phyloP scores from a whole-genome alignment of 805 yeast genomes.

The Cyberlindnera veronae region DNA sequence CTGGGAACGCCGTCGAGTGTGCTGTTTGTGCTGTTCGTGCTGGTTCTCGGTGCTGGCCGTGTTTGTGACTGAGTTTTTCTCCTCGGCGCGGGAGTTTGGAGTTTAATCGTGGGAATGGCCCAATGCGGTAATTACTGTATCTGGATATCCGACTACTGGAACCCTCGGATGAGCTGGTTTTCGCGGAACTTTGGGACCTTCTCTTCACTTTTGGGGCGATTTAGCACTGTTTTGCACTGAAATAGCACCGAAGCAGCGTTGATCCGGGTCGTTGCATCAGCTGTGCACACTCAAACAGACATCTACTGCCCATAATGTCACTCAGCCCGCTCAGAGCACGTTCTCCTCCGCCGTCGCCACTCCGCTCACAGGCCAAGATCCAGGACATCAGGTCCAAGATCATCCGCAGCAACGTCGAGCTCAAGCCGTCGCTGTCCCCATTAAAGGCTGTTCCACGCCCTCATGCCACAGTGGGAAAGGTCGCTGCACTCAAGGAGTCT shows the following conservation, averaged over 20 bases:
- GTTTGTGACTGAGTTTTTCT: slow-evolving; percentile 2
- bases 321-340: slow-evolving; percentile 1
- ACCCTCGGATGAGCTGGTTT: too few relatives aligned
- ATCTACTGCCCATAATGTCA: background rate
- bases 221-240: too few relatives aligned
- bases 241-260: too few relatives aligned
- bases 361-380: slow-evolving; percentile 10
- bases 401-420: slow-evolving; percentile 12
- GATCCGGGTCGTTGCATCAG: too few relatives aligned
- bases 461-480: background rate
- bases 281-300: too few relatives aligned
- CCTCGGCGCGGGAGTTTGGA: background rate
- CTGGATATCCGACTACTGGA: background rate
- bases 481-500: background rate
- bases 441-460: too few relatives aligned
- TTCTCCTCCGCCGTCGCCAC: slow-evolving; percentile 8
- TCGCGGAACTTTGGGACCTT: too few relatives aligned
- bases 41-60: background rate
- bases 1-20: background rate
- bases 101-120: background rate
- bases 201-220: too few relatives aligned
- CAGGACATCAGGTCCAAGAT: slow-evolving; percentile 12
- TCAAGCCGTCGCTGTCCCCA: slow-evolving; percentile 5
- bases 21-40: background rate
- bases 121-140: background rate